Conservation (phyloP, 2,329 filamentous ascomycete species). For the Claviceps sp. region DNA sequence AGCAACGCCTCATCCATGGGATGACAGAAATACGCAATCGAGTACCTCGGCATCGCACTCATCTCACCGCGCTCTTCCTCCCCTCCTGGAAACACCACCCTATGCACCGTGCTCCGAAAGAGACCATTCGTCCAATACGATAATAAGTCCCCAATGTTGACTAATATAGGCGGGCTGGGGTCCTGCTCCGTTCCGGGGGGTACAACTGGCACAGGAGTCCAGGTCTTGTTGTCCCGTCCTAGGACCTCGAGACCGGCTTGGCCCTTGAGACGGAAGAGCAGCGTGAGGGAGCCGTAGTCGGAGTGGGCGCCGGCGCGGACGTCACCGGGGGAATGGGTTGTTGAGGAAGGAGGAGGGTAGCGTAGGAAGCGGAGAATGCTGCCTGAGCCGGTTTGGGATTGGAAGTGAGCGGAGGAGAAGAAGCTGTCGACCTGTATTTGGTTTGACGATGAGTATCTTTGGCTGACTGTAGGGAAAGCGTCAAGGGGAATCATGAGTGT, state of each 20-base stretch:
- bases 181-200: constrained; percentile 47
- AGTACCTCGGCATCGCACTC: constrained; percentile 42
- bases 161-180: constrained; percentile 57
- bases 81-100: constrained; percentile 57
- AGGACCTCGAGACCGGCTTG: constrained; percentile 81
- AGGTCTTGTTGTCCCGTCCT: constrained; percentile 32
- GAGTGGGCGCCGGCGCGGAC: constrained; percentile 85
- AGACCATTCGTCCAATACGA: constrained; percentile 87
- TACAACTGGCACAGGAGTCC: constrained; percentile 55
- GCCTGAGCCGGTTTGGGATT: constrained; percentile 31
- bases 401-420: constrained; percentile 39
- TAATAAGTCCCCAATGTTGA: constrained; percentile 59
- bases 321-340: constrained; percentile 37
- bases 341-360: constrained; percentile 45
- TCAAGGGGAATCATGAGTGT: too few relatives aligned
- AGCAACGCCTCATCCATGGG: constrained; percentile 40
- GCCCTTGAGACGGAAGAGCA: constrained; percentile 75
- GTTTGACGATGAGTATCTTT: background rate
- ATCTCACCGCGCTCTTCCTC: constrained; percentile 28
- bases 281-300: constrained; percentile 62
- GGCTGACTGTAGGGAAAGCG: too few relatives aligned
- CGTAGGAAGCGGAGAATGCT: constrained; percentile 58
- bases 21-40: constrained; percentile 57
- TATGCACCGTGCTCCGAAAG: constrained; percentile 75
- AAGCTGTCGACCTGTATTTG: constrained; percentile 31